Conservation (phyloP, 2,329 filamentous ascomycete species). For the Epichloe festucae region DNA sequence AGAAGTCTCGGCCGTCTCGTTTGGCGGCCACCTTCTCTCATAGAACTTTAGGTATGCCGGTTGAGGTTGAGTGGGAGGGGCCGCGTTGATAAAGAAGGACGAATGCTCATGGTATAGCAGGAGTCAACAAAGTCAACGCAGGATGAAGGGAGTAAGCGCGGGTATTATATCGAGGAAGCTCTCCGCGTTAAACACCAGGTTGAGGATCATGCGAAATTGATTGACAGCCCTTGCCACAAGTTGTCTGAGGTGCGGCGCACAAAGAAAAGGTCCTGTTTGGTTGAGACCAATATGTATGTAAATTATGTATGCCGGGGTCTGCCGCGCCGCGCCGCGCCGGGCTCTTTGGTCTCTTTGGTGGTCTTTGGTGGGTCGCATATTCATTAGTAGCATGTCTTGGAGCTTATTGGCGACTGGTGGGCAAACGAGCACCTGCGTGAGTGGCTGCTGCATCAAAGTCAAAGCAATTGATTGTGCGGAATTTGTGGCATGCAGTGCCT, state of each 20-base stretch:
- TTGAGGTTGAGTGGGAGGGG: too few species aligned
- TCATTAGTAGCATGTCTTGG: background rate
- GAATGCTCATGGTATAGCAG: too few species aligned
- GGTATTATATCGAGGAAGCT: background rate
- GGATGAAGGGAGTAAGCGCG: background rate
- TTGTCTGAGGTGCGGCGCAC: background rate
- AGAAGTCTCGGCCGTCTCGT: too few species aligned
- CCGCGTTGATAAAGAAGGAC: too few species aligned
- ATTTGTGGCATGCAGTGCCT: too few species aligned
- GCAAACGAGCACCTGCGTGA: too few species aligned
- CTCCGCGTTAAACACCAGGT: background rate
- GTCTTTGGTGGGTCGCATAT: background rate
- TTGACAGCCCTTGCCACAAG: background rate
- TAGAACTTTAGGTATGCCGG: too few species aligned
- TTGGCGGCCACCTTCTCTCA: too few species aligned
- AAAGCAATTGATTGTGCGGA: too few species aligned
- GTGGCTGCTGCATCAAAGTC: background rate
- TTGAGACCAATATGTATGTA: too few species aligned
- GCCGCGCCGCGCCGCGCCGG: background rate
- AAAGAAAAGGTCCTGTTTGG: background rate
- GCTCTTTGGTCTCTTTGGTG: background rate
- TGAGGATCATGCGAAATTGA: background rate
- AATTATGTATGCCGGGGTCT: background rate
- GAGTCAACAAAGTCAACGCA: background rate
- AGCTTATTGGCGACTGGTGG: background rate